Evolutionary conservation across 106 monocot genomes (phyloP), one percentile per base, ranked within the genome.

Genomic region (Platanthera guangdongensis): DNA sequence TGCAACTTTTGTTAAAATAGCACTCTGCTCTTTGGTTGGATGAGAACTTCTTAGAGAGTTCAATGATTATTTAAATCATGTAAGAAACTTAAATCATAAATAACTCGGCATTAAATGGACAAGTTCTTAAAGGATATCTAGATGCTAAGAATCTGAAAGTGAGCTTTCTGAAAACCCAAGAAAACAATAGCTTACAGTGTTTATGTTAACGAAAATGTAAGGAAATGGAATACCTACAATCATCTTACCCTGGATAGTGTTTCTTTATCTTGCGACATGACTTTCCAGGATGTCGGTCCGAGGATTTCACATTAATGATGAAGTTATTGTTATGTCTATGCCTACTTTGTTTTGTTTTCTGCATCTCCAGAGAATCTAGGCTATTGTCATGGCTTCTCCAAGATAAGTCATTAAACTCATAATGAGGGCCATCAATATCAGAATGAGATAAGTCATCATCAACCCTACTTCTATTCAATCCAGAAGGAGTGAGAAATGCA

Each of bases 221-320:
- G 48, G 47, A 51, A 51, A 51, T 62, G 49, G 57, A 2, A 48
- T 30, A 13, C 13, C 49, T 46, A 79, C 52, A 79, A 19, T 67
- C 39, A 39, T 39, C 68, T 51, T 55, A 93, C 95, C 84, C 77
- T 49, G 30, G 59, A 39, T 88, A 85, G 70, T 62, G 83, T 9
- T 25, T 74, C 68, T 88, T 90, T 62, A 85, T 84, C 78, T 84
- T 92, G 74, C 94, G 86, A 78, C 94, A 99, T 64, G 97, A 99
- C 71, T 85, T 91, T 54, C 91, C 94, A 59, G 80, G 59, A 32
- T 77, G 86, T 78, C 83, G 85, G 49, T 87, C 73, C 30, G 91
- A 86, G 72, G 91, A 85, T n/a, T 75, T 84, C 60, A 65, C 8
- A 12, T 22, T 60, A 51, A 75, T 81, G 14, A 75, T 25, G 28